Percentiles rank a stretch among this genome's conserved stretches.
These are phyloP conservation scores for Pichia sp. DNA, from an alignment of 1,139 yeast species.

Conservation along the genomic window DNA sequence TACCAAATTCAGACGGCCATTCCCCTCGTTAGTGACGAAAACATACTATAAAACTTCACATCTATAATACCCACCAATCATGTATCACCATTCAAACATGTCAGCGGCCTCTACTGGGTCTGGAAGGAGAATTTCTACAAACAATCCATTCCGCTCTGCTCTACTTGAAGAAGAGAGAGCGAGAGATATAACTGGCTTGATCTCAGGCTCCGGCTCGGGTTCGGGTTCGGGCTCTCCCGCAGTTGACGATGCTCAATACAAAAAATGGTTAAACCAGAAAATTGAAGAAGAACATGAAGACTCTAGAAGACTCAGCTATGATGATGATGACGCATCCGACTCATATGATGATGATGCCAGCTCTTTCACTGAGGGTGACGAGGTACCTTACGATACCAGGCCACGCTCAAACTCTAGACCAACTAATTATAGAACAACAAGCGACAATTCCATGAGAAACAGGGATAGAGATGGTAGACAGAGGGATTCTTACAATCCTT, in stretches of 20 bases:
- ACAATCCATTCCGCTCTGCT: constrained; percentile 28
- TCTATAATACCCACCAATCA: too few species aligned
- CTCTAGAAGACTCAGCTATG: constrained; percentile 4
- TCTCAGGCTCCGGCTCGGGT: constrained; percentile 1
- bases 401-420: constrained; percentile 5
- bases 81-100: constrained; percentile 25
- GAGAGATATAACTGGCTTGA: constrained; percentile 3
- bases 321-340: constrained; percentile 7
- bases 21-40: too few species aligned
- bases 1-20: too few species aligned
- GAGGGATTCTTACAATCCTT: constrained; percentile 12
- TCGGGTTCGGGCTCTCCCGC: constrained; percentile 5
- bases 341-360: constrained; percentile 8
- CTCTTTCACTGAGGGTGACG: constrained; percentile 18
- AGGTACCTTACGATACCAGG: constrained; percentile 11
- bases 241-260: constrained; percentile 22
- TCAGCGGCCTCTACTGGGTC: constrained; percentile 27
- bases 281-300: constrained; percentile 18
- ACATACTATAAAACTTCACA: too few species aligned
- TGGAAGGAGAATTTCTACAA: constrained; percentile 24
- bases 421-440: constrained; percentile 3
- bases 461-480: too few species aligned
- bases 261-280: constrained; percentile 23
- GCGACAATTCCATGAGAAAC: constrained; percentile 8
- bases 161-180: constrained; percentile 24